These are phyloP conservation scores for Paratinospora sagittata DNA, from an alignment of 164 flowering plant genomes.

Conservation along the genomic window DNA sequence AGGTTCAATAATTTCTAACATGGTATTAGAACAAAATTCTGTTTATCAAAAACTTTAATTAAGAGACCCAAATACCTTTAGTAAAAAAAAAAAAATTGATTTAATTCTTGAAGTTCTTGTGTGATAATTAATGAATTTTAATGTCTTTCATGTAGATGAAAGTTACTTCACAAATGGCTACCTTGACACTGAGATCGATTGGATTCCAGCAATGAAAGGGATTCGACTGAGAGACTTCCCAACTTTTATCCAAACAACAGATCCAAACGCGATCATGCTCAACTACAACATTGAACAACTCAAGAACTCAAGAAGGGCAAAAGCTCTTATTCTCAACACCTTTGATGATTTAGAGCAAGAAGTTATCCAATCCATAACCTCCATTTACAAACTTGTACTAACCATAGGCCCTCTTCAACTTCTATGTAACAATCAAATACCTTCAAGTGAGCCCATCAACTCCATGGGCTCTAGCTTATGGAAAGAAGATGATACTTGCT, in stretches of 20 bases:
- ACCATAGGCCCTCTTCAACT: constrained; percentile 39
- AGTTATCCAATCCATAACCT: constrained; percentile 24
- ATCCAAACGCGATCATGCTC: constrained; percentile 26
- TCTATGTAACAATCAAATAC: constrained; percentile 6
- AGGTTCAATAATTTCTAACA: neutral
- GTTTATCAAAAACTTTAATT: neutral
- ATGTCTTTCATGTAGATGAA: constrained; percentile 21
- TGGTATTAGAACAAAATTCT: neutral
- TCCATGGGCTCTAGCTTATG: constrained; percentile 35
- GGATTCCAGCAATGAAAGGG: constrained; percentile 34
- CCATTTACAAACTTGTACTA: constrained; percentile 16
- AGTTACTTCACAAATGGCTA: constrained; percentile 31
- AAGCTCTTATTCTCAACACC: constrained; percentile 34
- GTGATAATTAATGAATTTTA: no score
- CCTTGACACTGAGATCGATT: constrained; percentile 30
- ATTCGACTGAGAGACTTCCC: constrained; percentile 39
- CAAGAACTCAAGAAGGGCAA: constrained; percentile 13
- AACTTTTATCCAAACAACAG: constrained; percentile 26
- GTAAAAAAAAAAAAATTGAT: no score
- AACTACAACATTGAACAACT: constrained; percentile 13
- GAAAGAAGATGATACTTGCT: constrained; percentile 35
- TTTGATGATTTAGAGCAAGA: constrained; percentile 35
- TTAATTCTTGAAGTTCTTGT: no score
- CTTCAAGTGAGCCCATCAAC: constrained; percentile 1
- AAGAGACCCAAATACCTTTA: no score